Evolutionary conservation across 129 eudicot species (phyloP), one percentile per base, ranked within the genome.

Genomic region (Erigeron canadensis): DNA sequence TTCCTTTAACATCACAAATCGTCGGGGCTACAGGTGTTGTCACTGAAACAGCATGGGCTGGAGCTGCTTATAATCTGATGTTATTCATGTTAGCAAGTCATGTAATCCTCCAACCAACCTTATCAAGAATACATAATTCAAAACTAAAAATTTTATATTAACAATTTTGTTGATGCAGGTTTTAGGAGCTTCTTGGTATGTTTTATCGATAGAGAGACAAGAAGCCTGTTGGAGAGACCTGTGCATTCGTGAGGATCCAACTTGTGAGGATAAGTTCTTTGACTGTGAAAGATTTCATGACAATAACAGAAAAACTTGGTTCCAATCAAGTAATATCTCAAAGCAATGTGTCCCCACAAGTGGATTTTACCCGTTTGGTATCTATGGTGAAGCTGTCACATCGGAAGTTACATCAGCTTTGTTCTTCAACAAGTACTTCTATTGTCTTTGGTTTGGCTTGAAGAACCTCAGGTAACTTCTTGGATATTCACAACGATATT

Each of bases 401-500:
- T 55, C 84, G 10, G 55, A 59, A 3, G 96, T 90, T 65, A 90
- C 99, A 4, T 77, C 96, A 2, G 83, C 88, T 5, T 50, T 54
- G 39, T 89, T 93, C 75, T 77, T 87, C 79, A 87, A 83, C 61
- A 93, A 93, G 88, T 93, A 87, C 75, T 89, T 89, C 75, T 93
- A 89, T 62, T 89, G 98, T 69, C 91, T 93, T 18, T 93, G 96
- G 96, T 93, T 91, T 83, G 96, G 96, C 10, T 82, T 93, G 81
- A 85, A 82, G 82, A 93, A 93, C 60, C 86, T 93, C 6, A 87
- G 98, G 98, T 93, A 67, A 17, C 4, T 40, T 23, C 1, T 64
- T 16, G 48, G 39, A 16, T 10, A 3, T 54, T 69, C 17, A 73
- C 15, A 28, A 23, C 37, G 11, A 18, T 21, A 11, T 50, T 12